Conservation (phyloP, 345 rosid species). For the Salix exigua region DNA sequence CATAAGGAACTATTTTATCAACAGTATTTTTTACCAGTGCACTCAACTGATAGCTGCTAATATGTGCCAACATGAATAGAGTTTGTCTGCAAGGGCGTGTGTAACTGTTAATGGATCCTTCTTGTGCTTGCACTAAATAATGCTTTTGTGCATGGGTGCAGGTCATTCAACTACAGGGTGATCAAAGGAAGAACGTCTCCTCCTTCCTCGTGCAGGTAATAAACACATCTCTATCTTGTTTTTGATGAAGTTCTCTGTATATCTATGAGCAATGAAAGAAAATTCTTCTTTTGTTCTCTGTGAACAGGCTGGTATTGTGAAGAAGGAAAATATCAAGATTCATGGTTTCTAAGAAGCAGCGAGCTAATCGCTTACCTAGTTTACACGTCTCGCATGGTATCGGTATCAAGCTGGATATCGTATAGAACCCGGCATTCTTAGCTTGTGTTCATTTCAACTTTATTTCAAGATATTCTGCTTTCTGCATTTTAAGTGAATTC, state of each 20-base stretch:
- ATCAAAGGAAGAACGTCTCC: constrained; percentile 89
- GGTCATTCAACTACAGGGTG: constrained; percentile 96
- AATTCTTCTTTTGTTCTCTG: not conserved
- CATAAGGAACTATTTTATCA: too few species aligned
- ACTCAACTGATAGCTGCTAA: not conserved
- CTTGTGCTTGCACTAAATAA: not conserved
- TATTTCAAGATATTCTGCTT: not conserved
- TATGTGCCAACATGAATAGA: not conserved
- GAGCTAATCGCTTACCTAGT: not conserved
- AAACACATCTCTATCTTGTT: not conserved
- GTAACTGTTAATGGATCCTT: not conserved
- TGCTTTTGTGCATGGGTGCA: constrained; percentile 9
- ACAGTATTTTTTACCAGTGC: too few species aligned
- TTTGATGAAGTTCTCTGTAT: not conserved
- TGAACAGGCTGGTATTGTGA: constrained; percentile 80
- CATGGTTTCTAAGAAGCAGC: constrained; percentile 71
- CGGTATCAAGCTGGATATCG: not conserved
- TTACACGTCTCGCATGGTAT: not conserved
- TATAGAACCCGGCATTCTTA: not conserved
- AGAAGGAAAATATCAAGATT: constrained; percentile 91
- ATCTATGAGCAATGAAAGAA: not conserved
- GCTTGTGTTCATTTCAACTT: not conserved
- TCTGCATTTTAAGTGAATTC: not conserved
- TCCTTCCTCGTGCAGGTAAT: constrained; percentile 77
- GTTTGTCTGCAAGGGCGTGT: not conserved